These are phyloP conservation scores for Alnus rubra DNA, from an alignment of 306 rosid genomes.

Conservation along the genomic window DNA sequence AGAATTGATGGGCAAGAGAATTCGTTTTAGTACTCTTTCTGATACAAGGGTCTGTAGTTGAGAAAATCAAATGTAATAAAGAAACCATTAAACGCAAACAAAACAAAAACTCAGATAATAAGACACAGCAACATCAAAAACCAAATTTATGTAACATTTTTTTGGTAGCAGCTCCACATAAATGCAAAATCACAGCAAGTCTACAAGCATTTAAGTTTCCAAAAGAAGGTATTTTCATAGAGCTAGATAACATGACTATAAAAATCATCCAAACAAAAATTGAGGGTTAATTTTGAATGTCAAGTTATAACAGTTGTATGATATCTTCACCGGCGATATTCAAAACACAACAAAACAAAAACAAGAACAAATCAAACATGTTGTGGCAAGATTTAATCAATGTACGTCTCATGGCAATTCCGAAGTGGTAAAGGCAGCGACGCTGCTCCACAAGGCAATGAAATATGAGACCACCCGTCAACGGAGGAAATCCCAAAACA, in stretches of 20 bases:
- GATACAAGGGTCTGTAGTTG: too few relatives aligned
- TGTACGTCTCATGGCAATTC: conserved; percentile 74
- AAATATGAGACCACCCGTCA: conserved; percentile 58
- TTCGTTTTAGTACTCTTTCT: too few relatives aligned
- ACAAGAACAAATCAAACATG: not conserved
- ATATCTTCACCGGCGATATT: conserved; percentile 45
- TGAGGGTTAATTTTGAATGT: too few relatives aligned
- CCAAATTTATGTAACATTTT: not conserved
- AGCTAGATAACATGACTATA: not conserved
- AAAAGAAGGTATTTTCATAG: too few relatives aligned
- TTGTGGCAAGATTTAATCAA: not conserved
- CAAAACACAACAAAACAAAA: not conserved
- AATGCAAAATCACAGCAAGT: conserved; percentile 53
- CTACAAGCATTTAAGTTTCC: conserved; percentile 16
- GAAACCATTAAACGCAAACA: too few relatives aligned
- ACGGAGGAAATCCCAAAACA: conserved; percentile 38
- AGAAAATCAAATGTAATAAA: too few relatives aligned
- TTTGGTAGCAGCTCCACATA: conserved; percentile 41
- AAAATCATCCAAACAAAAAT: too few relatives aligned
- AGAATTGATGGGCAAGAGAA: too few relatives aligned
- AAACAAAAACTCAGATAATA: not conserved
- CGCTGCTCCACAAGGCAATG: conserved; percentile 61
- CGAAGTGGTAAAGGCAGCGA: conserved; percentile 61
- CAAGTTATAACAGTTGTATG: not conserved
- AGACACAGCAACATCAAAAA: not conserved